These are phyloP conservation scores for Pistacia vera DNA, from an alignment of 345 rosid genomes.

Conservation along the genomic window DNA sequence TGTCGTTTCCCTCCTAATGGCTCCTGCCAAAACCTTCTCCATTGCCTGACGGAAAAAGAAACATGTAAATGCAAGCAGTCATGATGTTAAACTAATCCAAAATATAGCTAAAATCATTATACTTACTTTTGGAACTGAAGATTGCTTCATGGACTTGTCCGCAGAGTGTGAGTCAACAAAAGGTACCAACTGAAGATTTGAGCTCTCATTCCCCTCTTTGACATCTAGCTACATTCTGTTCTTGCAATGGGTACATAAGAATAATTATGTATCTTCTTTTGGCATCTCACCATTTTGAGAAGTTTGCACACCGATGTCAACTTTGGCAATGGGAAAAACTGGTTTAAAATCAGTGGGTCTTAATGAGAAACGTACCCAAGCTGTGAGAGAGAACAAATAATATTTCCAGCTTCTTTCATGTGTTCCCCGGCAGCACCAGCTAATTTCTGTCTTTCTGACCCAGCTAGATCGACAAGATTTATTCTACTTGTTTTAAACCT, in stretches of 20 bases:
- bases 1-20: constrained; percentile 98
- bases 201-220: constrained; percentile 45
- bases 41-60: constrained; percentile 68
- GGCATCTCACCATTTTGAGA: constrained; percentile 43
- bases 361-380: constrained; percentile 37
- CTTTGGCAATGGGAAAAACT: constrained; percentile 46
- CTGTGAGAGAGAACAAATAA: too few relatives aligned
- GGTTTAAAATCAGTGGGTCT: constrained; percentile 57
- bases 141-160: constrained; percentile 61
- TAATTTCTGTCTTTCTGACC: too few relatives aligned
- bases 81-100: not conserved
- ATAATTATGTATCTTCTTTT: constrained; percentile 35
- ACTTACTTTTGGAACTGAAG: constrained; percentile 72
- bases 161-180: constrained; percentile 52
- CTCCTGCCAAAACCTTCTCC: constrained; percentile 93
- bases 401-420: too few relatives aligned
- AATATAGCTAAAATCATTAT: constrained; percentile 8
- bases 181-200: constrained; percentile 70
- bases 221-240: constrained; percentile 41
- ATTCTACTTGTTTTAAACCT: too few relatives aligned
- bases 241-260: constrained; percentile 71
- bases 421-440: too few relatives aligned
- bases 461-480: too few relatives aligned
- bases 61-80: constrained; percentile 5
- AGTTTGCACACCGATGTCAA: constrained; percentile 89